Conservation (phyloP, 176 grass and related monocot genomes). For the Cocos nucifera region DNA sequence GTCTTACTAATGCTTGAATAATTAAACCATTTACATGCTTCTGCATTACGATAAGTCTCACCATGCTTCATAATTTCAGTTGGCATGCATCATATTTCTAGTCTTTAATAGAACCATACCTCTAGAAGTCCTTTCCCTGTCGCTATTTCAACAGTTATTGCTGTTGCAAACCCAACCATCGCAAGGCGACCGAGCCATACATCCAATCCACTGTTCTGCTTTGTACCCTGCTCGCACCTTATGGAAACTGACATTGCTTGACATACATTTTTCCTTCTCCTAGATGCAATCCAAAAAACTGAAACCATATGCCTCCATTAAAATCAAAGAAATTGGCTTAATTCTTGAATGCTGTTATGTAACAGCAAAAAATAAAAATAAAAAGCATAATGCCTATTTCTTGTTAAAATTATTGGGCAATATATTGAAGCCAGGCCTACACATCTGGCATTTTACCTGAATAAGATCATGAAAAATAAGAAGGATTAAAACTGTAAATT, state of each 20-base stretch:
- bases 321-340: background rate
- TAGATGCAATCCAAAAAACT: constrained; percentile 25
- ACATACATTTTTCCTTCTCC: constrained; percentile 21
- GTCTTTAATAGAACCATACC: constrained; percentile 23
- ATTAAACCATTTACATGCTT: no score
- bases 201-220: constrained; percentile 30
- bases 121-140: constrained; percentile 74
- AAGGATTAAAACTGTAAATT: no score
- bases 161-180: constrained; percentile 73
- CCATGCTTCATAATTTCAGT: no score
- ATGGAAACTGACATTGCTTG: constrained; percentile 25
- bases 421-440: no score
- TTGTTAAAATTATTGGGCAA: no score
- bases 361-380: background rate
- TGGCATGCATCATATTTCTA: no score
- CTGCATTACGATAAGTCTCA: no score
- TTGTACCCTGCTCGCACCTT: constrained; percentile 59
- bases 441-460: no score
- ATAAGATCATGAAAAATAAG: no score
- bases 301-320: background rate
- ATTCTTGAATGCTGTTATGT: background rate
- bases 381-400: background rate
- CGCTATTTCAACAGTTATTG: constrained; percentile 59
- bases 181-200: constrained; percentile 72
- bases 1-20: no score